Base-by-base conservation (phyloP, 306 rosid genomes). In the Luffa aegyptiaca region DNA sequence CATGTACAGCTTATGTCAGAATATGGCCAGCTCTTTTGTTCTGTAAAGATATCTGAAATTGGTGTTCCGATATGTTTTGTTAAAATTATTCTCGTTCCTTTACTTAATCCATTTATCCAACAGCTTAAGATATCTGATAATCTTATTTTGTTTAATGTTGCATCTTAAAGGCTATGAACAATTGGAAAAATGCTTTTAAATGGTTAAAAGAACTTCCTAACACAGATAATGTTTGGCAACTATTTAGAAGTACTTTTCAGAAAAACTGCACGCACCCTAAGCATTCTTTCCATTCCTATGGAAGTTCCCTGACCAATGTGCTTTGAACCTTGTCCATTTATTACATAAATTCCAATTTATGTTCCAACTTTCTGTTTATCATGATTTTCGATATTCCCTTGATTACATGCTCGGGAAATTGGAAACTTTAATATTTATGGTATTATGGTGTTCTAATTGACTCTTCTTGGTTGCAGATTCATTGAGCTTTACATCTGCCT, bases 401-500 rank as follows among this genome's bases (percentile, higher is more conserved):
- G 55, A 53, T 18, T 39, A 41, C 55, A 20, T 51, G 17, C 58
- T 10, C n/a, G 2, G 35, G 77, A 26, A 45, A 71, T 71, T 46
- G 41, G 57, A 46, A 73, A 0, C 36, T 4, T 73, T 6, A 44
- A 42, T 41, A 12, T 57, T 39, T 58, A 5, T 48, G 18, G n/a
- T 79, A 46, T 18, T 48, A 49, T n/a, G 12, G 36, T 36, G 42
- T 37, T 79, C 77, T 52, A 20, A 65, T 36, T 51, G 36, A 31
- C 61, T n/a, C 42, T 21, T 63, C 77, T 63, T 78, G 51, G 77
- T 10, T 64, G 81, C 84, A 87, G 90, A 87, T 78, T 87, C 90
- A 2, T 59, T 81, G 64, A 82, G 83, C 70, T 82, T 63, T 49
- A 52, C 84, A 42, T 87, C 90, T 16, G 77, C 83, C 11, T 9